A percentile compares a stretch with the other conserved stretches of the same genome.
phyloP scores from a whole-genome alignment of 2,329 filamentous ascomycete genomes.

The Tolypocladium pustulatum region DNA sequence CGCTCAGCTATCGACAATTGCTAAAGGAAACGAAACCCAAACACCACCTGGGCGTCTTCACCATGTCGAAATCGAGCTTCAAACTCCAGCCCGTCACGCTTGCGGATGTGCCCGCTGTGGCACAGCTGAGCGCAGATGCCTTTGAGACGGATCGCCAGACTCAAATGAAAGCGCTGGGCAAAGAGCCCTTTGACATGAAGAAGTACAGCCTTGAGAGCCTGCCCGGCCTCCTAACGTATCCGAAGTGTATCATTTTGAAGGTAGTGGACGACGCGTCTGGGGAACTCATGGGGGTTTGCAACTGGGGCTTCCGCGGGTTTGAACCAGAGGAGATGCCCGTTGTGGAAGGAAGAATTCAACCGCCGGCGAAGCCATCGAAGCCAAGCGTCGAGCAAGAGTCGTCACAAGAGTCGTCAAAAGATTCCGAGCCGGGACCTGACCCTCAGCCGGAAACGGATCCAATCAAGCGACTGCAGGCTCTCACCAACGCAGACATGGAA shows the following conservation, averaged over 20 bases:
- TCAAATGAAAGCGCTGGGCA: constrained; percentile 21
- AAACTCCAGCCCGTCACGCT: constrained; percentile 11
- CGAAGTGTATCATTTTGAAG: constrained; percentile 17
- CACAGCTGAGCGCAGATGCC: constrained; percentile 15
- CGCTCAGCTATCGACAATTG: neutral
- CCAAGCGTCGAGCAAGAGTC: neutral
- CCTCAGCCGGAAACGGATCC: constrained; percentile 9
- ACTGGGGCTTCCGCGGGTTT: constrained; percentile 22
- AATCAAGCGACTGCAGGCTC: constrained; percentile 16
- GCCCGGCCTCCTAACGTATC: constrained; percentile 10
- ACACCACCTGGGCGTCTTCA: neutral
- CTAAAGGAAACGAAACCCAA: no score
- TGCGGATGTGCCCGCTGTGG: constrained; percentile 18
- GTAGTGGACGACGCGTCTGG: constrained; percentile 18
- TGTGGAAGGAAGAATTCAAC: constrained; percentile 6
- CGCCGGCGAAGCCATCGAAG: neutral
- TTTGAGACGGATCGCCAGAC: constrained; percentile 24
- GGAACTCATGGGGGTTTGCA: constrained; percentile 16
- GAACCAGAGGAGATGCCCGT: constrained; percentile 11
- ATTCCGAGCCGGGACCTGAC: neutral
- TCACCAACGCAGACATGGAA: constrained; percentile 19
- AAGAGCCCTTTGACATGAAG: constrained; percentile 16
- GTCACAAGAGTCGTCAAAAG: neutral
- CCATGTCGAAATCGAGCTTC: constrained; percentile 10
- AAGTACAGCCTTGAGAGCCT: constrained; percentile 13